Base-by-base conservation (phyloP, 2,329 filamentous ascomycete species). In the Exophiala xenobiotica region DNA sequence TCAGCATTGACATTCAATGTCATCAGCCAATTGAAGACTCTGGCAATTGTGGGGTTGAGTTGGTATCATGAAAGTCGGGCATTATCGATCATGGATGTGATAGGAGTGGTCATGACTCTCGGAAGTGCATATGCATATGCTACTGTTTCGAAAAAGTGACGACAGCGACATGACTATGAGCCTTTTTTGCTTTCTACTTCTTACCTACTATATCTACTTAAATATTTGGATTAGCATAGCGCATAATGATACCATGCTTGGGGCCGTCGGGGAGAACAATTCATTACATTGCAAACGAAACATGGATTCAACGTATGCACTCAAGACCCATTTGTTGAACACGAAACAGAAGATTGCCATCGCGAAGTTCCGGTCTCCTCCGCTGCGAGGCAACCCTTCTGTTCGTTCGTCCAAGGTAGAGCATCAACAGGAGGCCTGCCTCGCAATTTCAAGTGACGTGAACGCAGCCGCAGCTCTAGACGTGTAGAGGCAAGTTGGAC, bases 1-100 rank as follows among this genome's bases (percentile, higher is more conserved):
- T 39, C 29, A 7, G 45, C 50, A 27, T 16, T 53, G 11, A 38
- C 50, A 18, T 53, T 53, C 44, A 53, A 53, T 27, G 45, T 53
- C 19, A 35, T 53, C 12, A 49, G 45, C 23, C 33, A 53, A 8
- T 46, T 41, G n/a, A 53, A 53, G 31, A 53, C 33, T 6, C 31
- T 53, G 18, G 40, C 48, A 18, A 53, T 53, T 45, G 23, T 53
- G 18, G 26, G 20, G 12, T 22, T 53, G 2, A 41, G 50, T 33
- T 53, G 50, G 50, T 49, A 49, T 27, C 16, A 22, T 11, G 45
- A 27, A 22, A 22, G 33, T 6, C 35, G 40, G 16, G 27, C 22
- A 6, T 35, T 33, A 16, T 37, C 37, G 11, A 18, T 49, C 19
- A 45, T 49, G 20, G 50, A 53, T 35, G n/a, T 45, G 14, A 6